A percentile compares a stretch with the other conserved stretches of the same genome.
These are phyloP conservation scores for Solanum pinnatisectum DNA, from an alignment of 257 asterid genomes.

Conservation along the genomic window DNA sequence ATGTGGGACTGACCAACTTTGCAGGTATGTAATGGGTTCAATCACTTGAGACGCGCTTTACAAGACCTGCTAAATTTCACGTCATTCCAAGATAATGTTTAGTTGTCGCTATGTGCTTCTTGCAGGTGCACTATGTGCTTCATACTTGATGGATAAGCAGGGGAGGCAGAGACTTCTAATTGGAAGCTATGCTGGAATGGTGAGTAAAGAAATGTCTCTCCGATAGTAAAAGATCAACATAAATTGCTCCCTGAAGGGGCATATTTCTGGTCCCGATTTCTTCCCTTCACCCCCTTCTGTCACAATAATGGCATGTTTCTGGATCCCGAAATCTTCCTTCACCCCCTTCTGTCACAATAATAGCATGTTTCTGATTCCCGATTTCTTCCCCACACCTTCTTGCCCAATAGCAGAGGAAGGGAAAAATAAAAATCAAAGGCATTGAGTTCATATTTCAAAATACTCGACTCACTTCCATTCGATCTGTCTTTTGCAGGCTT, in stretches of 20 bases:
- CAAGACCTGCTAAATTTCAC: not conserved
- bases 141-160: slow-evolving; percentile 71
- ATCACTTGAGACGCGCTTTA: not conserved
- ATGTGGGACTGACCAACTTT: slow-evolving; percentile 59
- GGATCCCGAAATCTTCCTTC: not conserved
- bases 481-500: slow-evolving; percentile 37
- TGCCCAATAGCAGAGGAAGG: not conserved
- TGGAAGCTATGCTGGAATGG: slow-evolving; percentile 91
- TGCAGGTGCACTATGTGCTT: slow-evolving; percentile 70
- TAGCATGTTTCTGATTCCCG: not conserved
- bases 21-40: slow-evolving; percentile 40
- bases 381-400: not conserved
- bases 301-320: not conserved
- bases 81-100: not conserved
- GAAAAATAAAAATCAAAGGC: not conserved
- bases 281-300: not conserved
- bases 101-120: slow-evolving; percentile 5
- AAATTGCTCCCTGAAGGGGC: not conserved
- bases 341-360: not conserved
- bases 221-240: not conserved
- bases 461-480: not conserved
- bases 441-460: not conserved
- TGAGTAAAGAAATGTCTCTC: slow-evolving; percentile 6
- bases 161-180: slow-evolving; percentile 69
- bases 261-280: not conserved